Percentiles rank a stretch among this genome's conserved stretches.
These are phyloP conservation scores for Millerago galiae DNA, from an alignment of 805 yeast genomes.

Conservation along the genomic window DNA sequence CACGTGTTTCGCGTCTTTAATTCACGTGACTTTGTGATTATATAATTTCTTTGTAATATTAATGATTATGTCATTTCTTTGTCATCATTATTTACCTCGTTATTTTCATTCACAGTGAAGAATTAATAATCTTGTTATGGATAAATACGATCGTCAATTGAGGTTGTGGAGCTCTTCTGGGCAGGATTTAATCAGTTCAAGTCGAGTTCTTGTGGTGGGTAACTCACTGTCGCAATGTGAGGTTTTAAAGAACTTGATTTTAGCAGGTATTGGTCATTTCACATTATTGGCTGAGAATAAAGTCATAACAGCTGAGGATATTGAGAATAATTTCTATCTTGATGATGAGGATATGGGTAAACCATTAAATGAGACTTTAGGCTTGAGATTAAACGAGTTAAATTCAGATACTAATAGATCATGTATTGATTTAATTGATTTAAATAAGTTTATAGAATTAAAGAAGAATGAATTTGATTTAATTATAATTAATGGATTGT, in stretches of 20 bases:
- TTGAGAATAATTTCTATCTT: constrained; percentile 60
- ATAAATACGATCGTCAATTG: constrained; percentile 79
- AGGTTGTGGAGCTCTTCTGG: constrained; percentile 83
- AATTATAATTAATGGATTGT: constrained; percentile 39
- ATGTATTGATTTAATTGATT: constrained; percentile 1
- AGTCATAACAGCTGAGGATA: constrained; percentile 35
- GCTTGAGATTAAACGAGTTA: constrained; percentile 42
- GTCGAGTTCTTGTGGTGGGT: constrained; percentile 3
- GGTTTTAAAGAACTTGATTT: constrained; percentile 64
- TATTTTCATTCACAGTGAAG: too few relatives aligned
- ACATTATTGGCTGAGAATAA: constrained; percentile 50
- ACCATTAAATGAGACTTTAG: constrained; percentile 33
- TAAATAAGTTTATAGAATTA: constrained; percentile 9
- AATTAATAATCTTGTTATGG: too few relatives aligned
- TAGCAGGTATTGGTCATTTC: constrained; percentile 63
- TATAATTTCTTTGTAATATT: too few relatives aligned
- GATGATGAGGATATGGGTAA: constrained; percentile 37
- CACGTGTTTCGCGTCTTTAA: not conserved
- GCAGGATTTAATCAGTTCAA: constrained; percentile 32
- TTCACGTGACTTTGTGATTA: not conserved
- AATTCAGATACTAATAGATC: constrained; percentile 45
- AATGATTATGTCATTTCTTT: too few relatives aligned
- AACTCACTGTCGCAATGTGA: constrained; percentile 33
- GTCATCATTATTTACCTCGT: too few relatives aligned
- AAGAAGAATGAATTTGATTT: constrained; percentile 33